These are phyloP conservation scores for Rutstroemia sp. DNA, from an alignment of 2,329 filamentous ascomycete species.

Conservation along the genomic window DNA sequence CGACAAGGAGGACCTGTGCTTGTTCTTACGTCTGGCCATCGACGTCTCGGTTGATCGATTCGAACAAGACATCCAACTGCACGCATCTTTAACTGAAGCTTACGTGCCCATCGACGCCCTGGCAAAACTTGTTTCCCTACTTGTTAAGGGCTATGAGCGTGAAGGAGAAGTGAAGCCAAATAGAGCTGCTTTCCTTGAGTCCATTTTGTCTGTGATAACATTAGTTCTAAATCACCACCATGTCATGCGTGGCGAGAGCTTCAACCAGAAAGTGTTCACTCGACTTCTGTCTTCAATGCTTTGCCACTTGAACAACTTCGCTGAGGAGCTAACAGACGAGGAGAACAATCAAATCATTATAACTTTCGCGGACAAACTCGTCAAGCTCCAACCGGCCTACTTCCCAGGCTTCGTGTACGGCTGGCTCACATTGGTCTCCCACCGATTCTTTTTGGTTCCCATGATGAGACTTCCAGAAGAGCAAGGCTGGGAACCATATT, in stretches of 20 bases:
- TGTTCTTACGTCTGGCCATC: slow-evolving; percentile 75
- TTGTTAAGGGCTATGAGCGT: slow-evolving; percentile 63
- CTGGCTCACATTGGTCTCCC: slow-evolving; percentile 77
- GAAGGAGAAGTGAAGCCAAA: slow-evolving; percentile 50
- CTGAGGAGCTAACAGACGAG: slow-evolving; percentile 49
- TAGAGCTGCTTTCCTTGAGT: slow-evolving; percentile 68
- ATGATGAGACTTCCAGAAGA: slow-evolving; percentile 63
- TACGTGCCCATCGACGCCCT: slow-evolving; percentile 69
- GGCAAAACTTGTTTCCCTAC: slow-evolving; percentile 68
- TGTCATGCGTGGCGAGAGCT: slow-evolving; percentile 68
- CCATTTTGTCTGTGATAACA: slow-evolving; percentile 68
- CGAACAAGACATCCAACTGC: slow-evolving; percentile 58
- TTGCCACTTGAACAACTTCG: slow-evolving; percentile 59
- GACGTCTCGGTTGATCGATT: slow-evolving; percentile 73
- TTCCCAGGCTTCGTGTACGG: slow-evolving; percentile 78
- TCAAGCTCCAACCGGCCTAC: slow-evolving; percentile 66
- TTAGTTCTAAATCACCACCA: slow-evolving; percentile 83
- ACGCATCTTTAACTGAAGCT: slow-evolving; percentile 49
- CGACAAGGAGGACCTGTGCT: slow-evolving; percentile 65
- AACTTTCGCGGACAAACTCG: slow-evolving; percentile 62
- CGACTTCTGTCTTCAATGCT: slow-evolving; percentile 79
- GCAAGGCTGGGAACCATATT: slow-evolving; percentile 69
- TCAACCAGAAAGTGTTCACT: slow-evolving; percentile 88
- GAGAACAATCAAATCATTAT: slow-evolving; percentile 65
- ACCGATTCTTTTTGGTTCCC: slow-evolving; percentile 75